Conservation (phyloP, 352 stramenopile species). For the Peronospora farinosa region DNA sequence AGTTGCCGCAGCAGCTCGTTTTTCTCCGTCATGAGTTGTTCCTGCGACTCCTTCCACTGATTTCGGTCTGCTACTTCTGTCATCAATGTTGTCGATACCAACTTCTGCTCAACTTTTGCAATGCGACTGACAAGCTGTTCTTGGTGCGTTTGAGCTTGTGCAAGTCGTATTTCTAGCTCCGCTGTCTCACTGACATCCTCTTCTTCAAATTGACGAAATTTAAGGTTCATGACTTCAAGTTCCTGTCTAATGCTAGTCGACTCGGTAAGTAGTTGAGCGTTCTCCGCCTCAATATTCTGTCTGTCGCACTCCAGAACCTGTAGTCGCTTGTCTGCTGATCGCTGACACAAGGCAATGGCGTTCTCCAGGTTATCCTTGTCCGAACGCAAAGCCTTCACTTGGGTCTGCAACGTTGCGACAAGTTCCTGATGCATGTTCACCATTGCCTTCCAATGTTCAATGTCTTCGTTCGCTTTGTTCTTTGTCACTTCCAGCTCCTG, state of each 20-base stretch:
- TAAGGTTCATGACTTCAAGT: slow-evolving; percentile 4
- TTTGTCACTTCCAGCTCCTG: background rate
- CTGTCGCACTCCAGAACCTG: slow-evolving; percentile 10
- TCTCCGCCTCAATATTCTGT: slow-evolving; percentile 15
- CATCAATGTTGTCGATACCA: background rate
- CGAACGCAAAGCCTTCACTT: slow-evolving; percentile 9
- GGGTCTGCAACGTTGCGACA: slow-evolving; percentile 6
- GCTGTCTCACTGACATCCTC: background rate
- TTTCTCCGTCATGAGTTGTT: slow-evolving; percentile 9
- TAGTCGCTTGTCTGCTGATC: slow-evolving; percentile 15
- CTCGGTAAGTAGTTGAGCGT: slow-evolving; percentile 10
- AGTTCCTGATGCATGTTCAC: slow-evolving; percentile 7
- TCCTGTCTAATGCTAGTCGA: slow-evolving; percentile 6
- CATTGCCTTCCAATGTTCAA: slow-evolving; percentile 5
- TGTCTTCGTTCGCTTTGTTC: background rate
- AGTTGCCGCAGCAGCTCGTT: slow-evolving; percentile 8
- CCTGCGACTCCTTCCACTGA: background rate
- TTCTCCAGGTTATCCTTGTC: slow-evolving; percentile 13
- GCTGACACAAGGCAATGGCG: slow-evolving; percentile 12
- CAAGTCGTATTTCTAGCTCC: slow-evolving; percentile 1
- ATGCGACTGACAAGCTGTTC: slow-evolving; percentile 5
- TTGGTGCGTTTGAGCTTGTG: slow-evolving; percentile 7
- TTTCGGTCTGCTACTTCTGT: background rate
- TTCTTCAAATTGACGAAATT: slow-evolving; percentile 11
- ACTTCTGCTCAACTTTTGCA: slow-evolving; percentile 11